Conservation (phyloP, 2,329 filamentous ascomycete genomes). For the Stagonosporopsis chrysanthemi region DNA sequence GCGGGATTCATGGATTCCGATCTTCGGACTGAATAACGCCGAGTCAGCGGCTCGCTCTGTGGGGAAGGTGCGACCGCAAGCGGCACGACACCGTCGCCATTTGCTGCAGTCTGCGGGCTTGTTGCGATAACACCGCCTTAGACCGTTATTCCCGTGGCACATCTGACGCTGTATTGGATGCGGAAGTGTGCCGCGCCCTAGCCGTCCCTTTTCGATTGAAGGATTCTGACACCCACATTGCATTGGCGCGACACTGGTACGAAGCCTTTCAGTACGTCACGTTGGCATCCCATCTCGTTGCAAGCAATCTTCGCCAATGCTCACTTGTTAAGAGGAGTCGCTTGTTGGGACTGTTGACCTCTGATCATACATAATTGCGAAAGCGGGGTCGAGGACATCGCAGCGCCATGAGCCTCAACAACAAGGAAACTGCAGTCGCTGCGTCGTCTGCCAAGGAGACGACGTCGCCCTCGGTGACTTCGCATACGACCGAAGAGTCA, state of each 20-base stretch:
- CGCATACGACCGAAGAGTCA: conserved; percentile 1
- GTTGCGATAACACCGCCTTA: conserved; percentile 10
- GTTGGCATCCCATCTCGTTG: background rate
- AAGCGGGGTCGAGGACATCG: conserved; percentile 1
- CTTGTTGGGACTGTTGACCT: background rate
- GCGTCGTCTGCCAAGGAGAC: conserved; percentile 13
- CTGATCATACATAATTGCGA: conserved; percentile 2
- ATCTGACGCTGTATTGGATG: background rate
- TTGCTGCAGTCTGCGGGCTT: conserved; percentile 1
- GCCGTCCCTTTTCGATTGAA: conserved; percentile 7
- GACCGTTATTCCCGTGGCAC: conserved; percentile 10
- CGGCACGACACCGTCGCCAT: background rate
- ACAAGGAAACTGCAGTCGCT: conserved; percentile 22
- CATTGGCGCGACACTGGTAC: conserved; percentile 17
- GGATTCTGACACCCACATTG: conserved; percentile 14
- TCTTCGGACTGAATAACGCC: conserved; percentile 2
- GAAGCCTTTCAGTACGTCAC: conserved; percentile 9
- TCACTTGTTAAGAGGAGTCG: background rate
- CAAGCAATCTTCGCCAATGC: background rate
- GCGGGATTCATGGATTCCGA: conserved; percentile 8
- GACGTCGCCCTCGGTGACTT: conserved; percentile 7
- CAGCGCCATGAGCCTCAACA: conserved; percentile 4
- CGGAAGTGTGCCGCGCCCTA: conserved; percentile 16
- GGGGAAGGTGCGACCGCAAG: conserved; percentile 14
- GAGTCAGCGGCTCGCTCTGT: conserved; percentile 12